Base-by-base conservation (phyloP, 352 stramenopile genomes). In the Pythium phragmiticola region DNA sequence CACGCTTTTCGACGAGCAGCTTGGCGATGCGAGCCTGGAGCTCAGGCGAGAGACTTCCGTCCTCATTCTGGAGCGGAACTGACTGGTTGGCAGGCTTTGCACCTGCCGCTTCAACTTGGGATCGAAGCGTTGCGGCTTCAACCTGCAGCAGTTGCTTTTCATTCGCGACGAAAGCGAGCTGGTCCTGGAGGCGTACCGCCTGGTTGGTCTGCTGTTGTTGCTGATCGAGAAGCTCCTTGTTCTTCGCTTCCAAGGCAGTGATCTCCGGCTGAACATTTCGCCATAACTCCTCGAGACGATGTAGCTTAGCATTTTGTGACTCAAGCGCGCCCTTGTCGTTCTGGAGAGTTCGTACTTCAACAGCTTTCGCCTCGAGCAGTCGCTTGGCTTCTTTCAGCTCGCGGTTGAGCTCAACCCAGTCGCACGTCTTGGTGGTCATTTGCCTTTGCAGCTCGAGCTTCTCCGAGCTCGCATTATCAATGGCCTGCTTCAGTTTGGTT, bases 1-100 rank as follows among this genome's bases (percentile, higher is more conserved):
- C 65, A 23, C 74, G 65, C 64, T 84, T 89, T 45, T 87, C 80
- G 28, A 64, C 65, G 9, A 76, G 49, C 28, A 79, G 65, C 7
- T 56, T 52, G 26, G 28, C 17, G 13, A 63, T 67, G n/a, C 37
- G 42, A 45, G 28, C 34, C 55, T 69, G 41, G 23, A 60, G 54
- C 57, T 67, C 75, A 36, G 33, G 59, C 9, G 14, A 65, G 26
- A 23, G 45, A 66, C 58, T 60, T 4, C 21, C 37, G 4, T 30
- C 12, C 0, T 16, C 54, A 46, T 57, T 60, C 28, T n/a, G 8
- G n/a, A 33, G 42, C 34, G 34, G 26, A 30, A 30, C 26, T 5
- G 26, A 30, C 26, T 30, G 26, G 26, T 0, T 30, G 26, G 1
- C 26, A 30, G 26, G 34, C 34, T 39, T 11, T 39, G 2, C 34